These are phyloP conservation scores for Hymenoscyphus occultus DNA, from an alignment of 2,329 filamentous ascomycete species.

Conservation along the genomic window DNA sequence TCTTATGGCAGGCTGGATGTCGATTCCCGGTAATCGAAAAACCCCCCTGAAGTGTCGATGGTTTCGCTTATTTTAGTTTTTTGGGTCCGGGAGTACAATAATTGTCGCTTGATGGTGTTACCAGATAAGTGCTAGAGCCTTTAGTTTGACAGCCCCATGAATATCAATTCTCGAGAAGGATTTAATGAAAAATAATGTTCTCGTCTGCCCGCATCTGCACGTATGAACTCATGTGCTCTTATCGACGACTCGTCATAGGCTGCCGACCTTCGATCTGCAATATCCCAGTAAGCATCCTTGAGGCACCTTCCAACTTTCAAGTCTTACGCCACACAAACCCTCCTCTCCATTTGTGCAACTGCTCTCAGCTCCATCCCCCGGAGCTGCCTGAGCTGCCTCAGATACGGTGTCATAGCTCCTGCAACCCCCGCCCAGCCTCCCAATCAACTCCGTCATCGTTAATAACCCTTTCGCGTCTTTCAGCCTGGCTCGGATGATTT, in stretches of 20 bases:
- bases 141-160: neutral
- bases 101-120: neutral
- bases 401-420: constrained; percentile 16
- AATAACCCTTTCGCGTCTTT: neutral
- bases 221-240: neutral
- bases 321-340: constrained; percentile 12
- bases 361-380: neutral
- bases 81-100: neutral
- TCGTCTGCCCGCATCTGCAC: neutral
- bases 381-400: neutral
- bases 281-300: constrained; percentile 5
- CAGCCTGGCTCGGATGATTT: neutral
- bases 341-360: constrained; percentile 10
- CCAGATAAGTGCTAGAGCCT: neutral
- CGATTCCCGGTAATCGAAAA: neutral
- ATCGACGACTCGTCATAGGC: constrained; percentile 4
- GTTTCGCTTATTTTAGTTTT: neutral
- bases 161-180: neutral
- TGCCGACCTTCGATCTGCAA: constrained; percentile 7
- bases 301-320: constrained; percentile 10
- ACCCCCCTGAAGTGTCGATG: neutral
- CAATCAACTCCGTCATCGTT: constrained; percentile 14
- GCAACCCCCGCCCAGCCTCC: neutral
- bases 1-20: neutral
- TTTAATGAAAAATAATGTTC: constrained; percentile 1